Percentiles rank a stretch among this genome's conserved stretches.
Evolutionary conservation across 2,329 filamentous ascomycete species (phyloP).

Genomic region (Sporothrix pseudoabietina): DNA sequence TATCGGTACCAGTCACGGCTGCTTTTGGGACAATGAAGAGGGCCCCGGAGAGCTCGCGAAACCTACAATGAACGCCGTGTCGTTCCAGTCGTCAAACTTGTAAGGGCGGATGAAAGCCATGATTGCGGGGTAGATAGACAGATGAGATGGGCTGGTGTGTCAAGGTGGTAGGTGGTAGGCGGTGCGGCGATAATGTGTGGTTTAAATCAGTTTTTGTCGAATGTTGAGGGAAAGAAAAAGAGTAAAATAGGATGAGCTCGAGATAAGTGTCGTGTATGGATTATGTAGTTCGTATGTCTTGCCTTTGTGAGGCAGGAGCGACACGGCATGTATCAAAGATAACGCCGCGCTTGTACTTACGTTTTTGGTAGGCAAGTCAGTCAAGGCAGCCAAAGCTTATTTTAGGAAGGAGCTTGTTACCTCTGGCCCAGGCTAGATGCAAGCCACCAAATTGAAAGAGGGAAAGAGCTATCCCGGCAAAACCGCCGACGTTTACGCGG

Average conservation of each 20-base stretch:
- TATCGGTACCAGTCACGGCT: too few species aligned
- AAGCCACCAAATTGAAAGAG: neutral
- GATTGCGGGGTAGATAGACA: neutral
- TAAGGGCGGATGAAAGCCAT: slow-evolving; percentile 54
- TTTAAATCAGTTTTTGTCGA: neutral
- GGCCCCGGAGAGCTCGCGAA: neutral
- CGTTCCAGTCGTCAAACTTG: slow-evolving; percentile 45
- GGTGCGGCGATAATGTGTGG: neutral
- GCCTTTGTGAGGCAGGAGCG: neutral
- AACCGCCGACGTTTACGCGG: neutral
- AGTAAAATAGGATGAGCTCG: neutral
- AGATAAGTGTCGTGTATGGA: neutral
- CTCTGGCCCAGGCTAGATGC: neutral
- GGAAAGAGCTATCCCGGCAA: neutral
- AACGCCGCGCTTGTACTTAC: neutral
- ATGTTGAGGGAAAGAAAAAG: neutral
- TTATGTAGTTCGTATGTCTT: neutral
- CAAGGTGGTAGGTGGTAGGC: neutral
- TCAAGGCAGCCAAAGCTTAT: neutral
- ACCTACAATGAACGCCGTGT: slow-evolving; percentile 48
- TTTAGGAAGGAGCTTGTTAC: neutral
- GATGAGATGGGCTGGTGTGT: neutral
- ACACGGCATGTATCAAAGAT: neutral
- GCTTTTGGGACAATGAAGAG: slow-evolving; percentile 2
- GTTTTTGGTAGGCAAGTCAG: neutral